Percentiles rank a stretch among this genome's conserved stretches.
Evolutionary conservation across 1,284 basidiomycete species (phyloP).

Genomic region (Cryptococcus floricola): DNA sequence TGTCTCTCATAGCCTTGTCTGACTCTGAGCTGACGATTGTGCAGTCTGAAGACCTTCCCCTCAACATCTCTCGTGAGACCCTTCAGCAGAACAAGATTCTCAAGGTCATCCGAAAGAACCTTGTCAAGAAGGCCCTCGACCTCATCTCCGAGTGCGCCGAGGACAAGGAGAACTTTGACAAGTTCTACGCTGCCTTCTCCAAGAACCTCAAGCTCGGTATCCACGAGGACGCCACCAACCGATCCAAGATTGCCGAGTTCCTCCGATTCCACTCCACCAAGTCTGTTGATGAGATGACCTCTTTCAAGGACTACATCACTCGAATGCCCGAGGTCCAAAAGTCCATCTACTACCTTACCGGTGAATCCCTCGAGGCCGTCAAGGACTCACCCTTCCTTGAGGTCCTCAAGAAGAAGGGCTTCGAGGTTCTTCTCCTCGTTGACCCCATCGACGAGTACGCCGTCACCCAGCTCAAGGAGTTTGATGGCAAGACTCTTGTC

Average conservation of each 20-base stretch:
- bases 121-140: slow-evolving; percentile 98
- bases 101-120: slow-evolving; percentile 76
- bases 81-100: slow-evolving; percentile 99
- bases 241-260: slow-evolving; percentile 99
- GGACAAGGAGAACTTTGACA: slow-evolving; percentile 99
- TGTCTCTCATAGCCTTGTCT: background rate
- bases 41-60: slow-evolving; percentile 92
- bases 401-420: slow-evolving; percentile 99
- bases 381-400: slow-evolving; percentile 98
- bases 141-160: slow-evolving; percentile 94
- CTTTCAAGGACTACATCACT: slow-evolving; percentile 99
- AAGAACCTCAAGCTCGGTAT: slow-evolving; percentile 99
- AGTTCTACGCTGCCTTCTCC: slow-evolving; percentile 91
- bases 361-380: slow-evolving; percentile 88
- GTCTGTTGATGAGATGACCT: slow-evolving; percentile 84
- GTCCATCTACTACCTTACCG: slow-evolving; percentile 98
- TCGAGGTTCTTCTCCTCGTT: slow-evolving; percentile 94
- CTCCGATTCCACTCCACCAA: slow-evolving; percentile 98
- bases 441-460: slow-evolving; percentile 99
- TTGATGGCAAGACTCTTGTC: slow-evolving; percentile 95
- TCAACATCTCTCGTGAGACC: slow-evolving; percentile 99
- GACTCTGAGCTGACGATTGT: background rate
- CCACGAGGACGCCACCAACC: slow-evolving; percentile 98
- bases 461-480: slow-evolving; percentile 98
- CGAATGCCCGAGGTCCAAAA: slow-evolving; percentile 99